These are phyloP conservation scores for Lactarius vividus DNA, from an alignment of 768 basidiomycete species.

Conservation along the genomic window DNA sequence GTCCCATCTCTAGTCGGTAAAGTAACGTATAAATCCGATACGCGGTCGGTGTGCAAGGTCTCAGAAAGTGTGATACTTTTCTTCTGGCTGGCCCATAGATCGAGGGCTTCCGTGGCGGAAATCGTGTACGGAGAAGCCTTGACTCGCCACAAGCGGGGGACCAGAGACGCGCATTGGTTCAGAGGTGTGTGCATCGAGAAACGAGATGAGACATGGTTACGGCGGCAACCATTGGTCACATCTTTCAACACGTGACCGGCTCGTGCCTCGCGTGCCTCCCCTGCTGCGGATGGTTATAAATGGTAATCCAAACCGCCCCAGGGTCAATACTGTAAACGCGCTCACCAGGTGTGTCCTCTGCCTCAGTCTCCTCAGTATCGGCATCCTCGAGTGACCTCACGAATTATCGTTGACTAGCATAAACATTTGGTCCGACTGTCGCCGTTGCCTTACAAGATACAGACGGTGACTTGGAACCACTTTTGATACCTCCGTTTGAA, in stretches of 20 bases:
- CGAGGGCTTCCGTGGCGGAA: slow-evolving; percentile 34
- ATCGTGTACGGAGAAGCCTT: slow-evolving; percentile 11
- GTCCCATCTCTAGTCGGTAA: slow-evolving; percentile 71
- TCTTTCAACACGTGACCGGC: neutral
- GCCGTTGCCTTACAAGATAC: neutral
- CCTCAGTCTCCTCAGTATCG: neutral
- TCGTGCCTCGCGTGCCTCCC: too few relatives aligned
- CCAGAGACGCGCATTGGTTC: neutral
- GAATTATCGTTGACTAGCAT: neutral
- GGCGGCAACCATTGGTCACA: neutral
- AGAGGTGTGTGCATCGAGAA: neutral
- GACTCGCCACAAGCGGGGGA: slow-evolving; percentile 21
- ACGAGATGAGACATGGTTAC: neutral
- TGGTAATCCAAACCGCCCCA: neutral
- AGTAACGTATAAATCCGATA: slow-evolving; percentile 64
- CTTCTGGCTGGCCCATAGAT: slow-evolving; percentile 53
- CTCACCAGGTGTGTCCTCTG: neutral
- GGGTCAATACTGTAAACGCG: too few relatives aligned
- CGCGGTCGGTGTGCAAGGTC: slow-evolving; percentile 51
- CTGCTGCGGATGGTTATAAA: neutral
- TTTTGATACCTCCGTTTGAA: neutral
- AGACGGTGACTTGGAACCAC: neutral
- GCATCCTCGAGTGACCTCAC: neutral
- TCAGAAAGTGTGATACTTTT: slow-evolving; percentile 48
- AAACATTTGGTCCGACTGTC: neutral